A percentile compares a stretch with the other conserved stretches of the same genome.
phyloP scores from a whole-genome alignment of 345 rosid species.

The Laguncularia racemosa region DNA sequence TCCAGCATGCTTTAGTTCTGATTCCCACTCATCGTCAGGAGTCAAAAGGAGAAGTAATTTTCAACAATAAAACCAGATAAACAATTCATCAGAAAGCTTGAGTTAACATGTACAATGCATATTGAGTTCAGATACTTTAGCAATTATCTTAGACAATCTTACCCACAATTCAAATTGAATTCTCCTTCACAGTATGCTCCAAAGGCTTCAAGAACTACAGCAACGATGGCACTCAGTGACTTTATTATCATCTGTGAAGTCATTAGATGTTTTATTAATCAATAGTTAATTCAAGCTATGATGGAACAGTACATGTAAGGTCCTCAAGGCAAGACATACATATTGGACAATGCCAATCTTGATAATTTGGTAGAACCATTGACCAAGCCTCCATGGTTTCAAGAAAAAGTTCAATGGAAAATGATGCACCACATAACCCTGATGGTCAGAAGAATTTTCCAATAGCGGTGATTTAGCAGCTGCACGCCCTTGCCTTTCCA shows the following conservation, averaged over 20 bases:
- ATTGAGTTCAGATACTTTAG: not conserved
- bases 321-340: conserved; percentile 47
- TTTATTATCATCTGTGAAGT: conserved; percentile 86
- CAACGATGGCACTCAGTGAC: conserved; percentile 68
- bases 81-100: no score
- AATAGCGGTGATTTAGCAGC: conserved; percentile 55
- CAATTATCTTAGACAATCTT: conserved; percentile 23
- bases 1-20: no score
- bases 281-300: conserved; percentile 11
- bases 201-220: conserved; percentile 87
- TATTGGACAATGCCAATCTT: conserved; percentile 99
- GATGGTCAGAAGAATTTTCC: conserved; percentile 44
- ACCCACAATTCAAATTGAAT: conserved; percentile 87
- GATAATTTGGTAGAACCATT: conserved; percentile 90
- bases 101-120: no score
- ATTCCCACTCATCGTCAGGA: no score
- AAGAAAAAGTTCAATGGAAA: conserved; percentile 79
- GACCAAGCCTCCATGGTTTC: conserved; percentile 92
- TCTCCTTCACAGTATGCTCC: conserved; percentile 96
- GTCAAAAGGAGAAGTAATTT: no score
- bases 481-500: conserved; percentile 82
- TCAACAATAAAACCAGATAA: no score
- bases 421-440: conserved; percentile 67
- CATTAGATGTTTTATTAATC: conserved; percentile 5
- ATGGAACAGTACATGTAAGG: conserved; percentile 3